A percentile compares a stretch with the other conserved stretches of the same genome.
These are phyloP conservation scores for Tricholoma hemisulphureum DNA, from an alignment of 768 basidiomycete genomes.

Conservation along the genomic window DNA sequence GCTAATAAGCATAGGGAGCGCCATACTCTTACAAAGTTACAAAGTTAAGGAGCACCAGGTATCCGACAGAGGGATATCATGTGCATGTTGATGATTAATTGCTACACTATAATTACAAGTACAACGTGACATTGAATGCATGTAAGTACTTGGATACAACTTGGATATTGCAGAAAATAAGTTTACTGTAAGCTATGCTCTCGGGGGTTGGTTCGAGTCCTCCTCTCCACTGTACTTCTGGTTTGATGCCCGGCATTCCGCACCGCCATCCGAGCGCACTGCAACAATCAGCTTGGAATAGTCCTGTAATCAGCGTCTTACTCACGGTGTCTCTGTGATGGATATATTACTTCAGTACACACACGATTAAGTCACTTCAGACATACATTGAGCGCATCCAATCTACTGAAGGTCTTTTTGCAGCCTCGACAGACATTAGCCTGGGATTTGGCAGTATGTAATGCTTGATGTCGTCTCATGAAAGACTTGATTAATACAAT, in stretches of 20 bases:
- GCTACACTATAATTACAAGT: slow-evolving; percentile 21
- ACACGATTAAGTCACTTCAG: slow-evolving; percentile 16
- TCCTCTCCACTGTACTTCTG: slow-evolving; percentile 36
- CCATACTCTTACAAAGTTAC: slow-evolving; percentile 45
- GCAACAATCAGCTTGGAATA: slow-evolving; percentile 22
- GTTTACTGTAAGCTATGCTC: slow-evolving; percentile 7
- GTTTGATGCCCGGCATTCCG: slow-evolving; percentile 61
- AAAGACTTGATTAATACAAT: slow-evolving; percentile 4
- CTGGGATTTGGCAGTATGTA: slow-evolving; percentile 81
- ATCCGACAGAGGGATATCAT: slow-evolving; percentile 5
- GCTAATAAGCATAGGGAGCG: slow-evolving; percentile 74
- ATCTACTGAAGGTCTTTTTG: slow-evolving; percentile 89
- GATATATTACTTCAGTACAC: slow-evolving; percentile 15
- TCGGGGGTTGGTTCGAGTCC: slow-evolving; percentile 18
- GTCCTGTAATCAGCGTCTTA: slow-evolving; percentile 18
- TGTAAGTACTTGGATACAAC: slow-evolving; percentile 7
- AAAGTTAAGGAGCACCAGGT: not conserved
- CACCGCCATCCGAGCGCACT: slow-evolving; percentile 86
- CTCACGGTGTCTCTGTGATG: slow-evolving; percentile 75
- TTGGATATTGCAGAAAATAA: not conserved
- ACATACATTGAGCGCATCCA: slow-evolving; percentile 93
- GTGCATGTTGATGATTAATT: slow-evolving; percentile 16
- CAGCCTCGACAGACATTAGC: slow-evolving; percentile 88
- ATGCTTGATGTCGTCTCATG: slow-evolving; percentile 75
- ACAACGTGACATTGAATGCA: no score